A percentile compares a stretch with the other conserved stretches of the same genome.
Evolutionary conservation across 2,329 filamentous ascomycete species (phyloP).

Genomic region (Aspergillus felis): DNA sequence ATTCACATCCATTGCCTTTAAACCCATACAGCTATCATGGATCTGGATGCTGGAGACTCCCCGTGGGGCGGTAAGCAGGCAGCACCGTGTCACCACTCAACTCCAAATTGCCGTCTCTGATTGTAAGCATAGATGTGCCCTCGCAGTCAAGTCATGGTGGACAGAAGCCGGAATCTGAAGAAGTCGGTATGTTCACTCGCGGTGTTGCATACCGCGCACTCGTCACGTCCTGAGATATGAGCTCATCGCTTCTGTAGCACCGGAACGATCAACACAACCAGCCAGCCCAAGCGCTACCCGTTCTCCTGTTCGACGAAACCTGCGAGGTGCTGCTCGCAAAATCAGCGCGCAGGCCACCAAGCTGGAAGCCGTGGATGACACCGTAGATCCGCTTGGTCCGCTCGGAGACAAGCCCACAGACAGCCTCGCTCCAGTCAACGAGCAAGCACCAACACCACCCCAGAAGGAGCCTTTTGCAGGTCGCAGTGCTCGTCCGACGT

Average conservation of each 20-base stretch:
- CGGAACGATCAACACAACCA: constrained; percentile 30
- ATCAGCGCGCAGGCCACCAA: constrained; percentile 59
- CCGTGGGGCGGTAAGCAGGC: constrained; percentile 47
- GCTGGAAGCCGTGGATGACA: constrained; percentile 60
- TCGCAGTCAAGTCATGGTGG: constrained; percentile 35
- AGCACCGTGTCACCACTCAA: constrained; percentile 19
- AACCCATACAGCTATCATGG: constrained; percentile 26
- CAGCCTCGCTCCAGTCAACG: constrained; percentile 36
- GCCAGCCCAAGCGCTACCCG: constrained; percentile 42
- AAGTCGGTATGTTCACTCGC: constrained; percentile 24
- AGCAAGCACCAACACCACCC: constrained; percentile 56
- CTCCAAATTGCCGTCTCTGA: constrained; percentile 21
- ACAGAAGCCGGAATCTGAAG: constrained; percentile 26
- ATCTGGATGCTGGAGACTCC: constrained; percentile 44
- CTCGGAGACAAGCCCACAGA: constrained; percentile 47
- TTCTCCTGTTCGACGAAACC: constrained; percentile 47
- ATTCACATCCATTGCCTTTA: neutral
- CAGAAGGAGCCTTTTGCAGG: constrained; percentile 52
- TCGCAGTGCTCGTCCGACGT: constrained; percentile 36
- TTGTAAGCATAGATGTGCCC: constrained; percentile 40
- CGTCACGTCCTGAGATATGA: constrained; percentile 8
- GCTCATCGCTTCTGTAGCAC: constrained; percentile 20
- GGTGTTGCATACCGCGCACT: constrained; percentile 10
- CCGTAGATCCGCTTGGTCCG: constrained; percentile 60
- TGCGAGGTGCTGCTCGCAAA: constrained; percentile 52